Percentiles rank a stretch among this genome's conserved stretches.
phyloP scores from a whole-genome alignment of 1,284 basidiomycete genomes.

The Apiotrichum brassicae region DNA sequence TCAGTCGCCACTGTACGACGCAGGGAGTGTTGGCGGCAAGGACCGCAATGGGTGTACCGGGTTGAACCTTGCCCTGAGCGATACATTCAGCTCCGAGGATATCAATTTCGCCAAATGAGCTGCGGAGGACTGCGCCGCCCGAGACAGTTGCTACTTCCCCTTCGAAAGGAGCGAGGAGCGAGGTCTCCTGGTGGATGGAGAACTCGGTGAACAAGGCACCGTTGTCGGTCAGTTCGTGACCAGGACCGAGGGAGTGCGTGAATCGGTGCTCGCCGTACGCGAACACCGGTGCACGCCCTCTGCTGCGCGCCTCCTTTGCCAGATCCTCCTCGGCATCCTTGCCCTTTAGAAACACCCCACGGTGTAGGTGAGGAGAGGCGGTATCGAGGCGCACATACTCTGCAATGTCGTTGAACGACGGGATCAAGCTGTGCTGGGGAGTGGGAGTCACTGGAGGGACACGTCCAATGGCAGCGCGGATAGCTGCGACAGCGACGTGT shows the following conservation, averaged over 20 bases:
- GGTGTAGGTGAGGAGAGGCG: constrained; percentile 2
- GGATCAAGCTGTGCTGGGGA: not conserved
- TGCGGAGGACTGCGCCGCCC: not conserved
- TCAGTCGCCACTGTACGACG: constrained; percentile 2
- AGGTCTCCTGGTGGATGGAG: not conserved
- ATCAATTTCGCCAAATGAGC: constrained; percentile 4
- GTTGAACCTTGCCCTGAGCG: not conserved
- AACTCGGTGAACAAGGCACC: not conserved
- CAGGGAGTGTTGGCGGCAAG: not conserved
- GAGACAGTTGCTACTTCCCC: not conserved
- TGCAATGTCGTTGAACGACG: not conserved
- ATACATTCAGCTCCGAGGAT: not conserved
- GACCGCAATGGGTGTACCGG: not conserved
- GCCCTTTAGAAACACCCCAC: not conserved
- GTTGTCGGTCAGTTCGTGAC: not conserved
- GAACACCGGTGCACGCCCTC: not conserved
- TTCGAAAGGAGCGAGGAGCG: not conserved
- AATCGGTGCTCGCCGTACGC: constrained; percentile 6
- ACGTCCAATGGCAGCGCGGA: not conserved
- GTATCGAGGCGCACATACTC: constrained; percentile 3
- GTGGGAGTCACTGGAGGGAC: not conserved
- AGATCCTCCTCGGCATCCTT: not conserved
- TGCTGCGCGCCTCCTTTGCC: not conserved
- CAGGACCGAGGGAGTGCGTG: not conserved
- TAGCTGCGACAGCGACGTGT: not conserved